A percentile compares a stretch with the other conserved stretches of the same genome.
Conservation (phyloP, 495 filamentous ascomycete genomes). For the Penicillium roqueforti region DNA sequence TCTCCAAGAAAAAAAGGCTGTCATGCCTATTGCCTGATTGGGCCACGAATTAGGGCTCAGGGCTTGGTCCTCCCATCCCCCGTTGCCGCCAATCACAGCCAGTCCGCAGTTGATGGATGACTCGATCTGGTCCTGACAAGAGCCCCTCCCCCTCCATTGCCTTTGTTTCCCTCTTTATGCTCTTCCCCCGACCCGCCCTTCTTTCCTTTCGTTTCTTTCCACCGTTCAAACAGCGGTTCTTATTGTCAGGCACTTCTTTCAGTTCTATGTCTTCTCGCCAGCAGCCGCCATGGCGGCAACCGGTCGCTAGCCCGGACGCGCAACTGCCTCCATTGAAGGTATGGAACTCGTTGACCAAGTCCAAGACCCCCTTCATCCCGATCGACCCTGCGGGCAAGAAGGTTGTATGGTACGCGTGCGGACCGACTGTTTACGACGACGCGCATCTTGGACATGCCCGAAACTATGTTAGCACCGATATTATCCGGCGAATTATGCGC, state of each 20-base stretch:
- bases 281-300: conserved; percentile 50
- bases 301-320: conserved; percentile 26
- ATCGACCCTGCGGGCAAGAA: conserved; percentile 60
- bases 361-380: conserved; percentile 72
- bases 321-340: conserved; percentile 42
- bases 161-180: conserved; percentile 29
- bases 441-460: conserved; percentile 85
- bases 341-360: conserved; percentile 73
- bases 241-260: conserved; percentile 2
- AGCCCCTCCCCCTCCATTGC: conserved; percentile 23
- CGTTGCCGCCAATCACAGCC: conserved; percentile 17
- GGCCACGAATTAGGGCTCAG: conserved; percentile 34
- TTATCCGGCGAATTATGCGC: conserved; percentile 78
- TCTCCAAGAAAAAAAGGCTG: conserved; percentile 26
- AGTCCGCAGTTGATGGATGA: conserved; percentile 10
- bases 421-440: conserved; percentile 91
- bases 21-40: conserved; percentile 17
- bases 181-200: conserved; percentile 19
- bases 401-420: conserved; percentile 86
- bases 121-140: conserved; percentile 19
- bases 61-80: conserved; percentile 18
- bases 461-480: conserved; percentile 94
- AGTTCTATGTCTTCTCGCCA: conserved; percentile 35
- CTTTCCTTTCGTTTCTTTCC: conserved; percentile 15
- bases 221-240: conserved; percentile 17